phyloP scores from a whole-genome alignment of 2,329 filamentous ascomycete species.

The Didymella arachidicola region DNA sequence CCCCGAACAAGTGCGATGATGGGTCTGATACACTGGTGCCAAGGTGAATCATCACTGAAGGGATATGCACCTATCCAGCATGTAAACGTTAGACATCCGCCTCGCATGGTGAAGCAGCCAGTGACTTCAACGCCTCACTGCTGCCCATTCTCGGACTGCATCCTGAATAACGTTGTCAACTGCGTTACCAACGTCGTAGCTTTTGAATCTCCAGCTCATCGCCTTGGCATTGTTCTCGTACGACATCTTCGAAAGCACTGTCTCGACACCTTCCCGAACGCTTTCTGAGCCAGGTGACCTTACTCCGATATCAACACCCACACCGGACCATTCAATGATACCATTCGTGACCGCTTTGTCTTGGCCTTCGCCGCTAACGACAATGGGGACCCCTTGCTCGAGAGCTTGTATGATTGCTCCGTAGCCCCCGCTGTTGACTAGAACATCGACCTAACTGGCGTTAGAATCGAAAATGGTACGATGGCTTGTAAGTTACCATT shows the following conservation, averaged over 20 bases:
- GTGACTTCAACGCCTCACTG: too few relatives aligned
- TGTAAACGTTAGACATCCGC: too few relatives aligned
- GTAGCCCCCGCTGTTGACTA: conserved; percentile 5
- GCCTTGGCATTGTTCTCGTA: not conserved
- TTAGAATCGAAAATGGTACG: not conserved
- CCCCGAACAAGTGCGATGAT: too few relatives aligned
- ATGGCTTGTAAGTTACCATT: not conserved
- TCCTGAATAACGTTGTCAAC: not conserved
- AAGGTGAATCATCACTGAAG: too few relatives aligned
- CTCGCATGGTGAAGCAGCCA: too few relatives aligned
- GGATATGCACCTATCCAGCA: too few relatives aligned
- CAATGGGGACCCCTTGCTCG: not conserved
- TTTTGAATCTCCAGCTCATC: not conserved
- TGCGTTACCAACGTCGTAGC: not conserved
- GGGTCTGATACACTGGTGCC: too few relatives aligned
- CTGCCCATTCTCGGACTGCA: too few relatives aligned
- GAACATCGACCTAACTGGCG: not conserved
- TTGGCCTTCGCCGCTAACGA: conserved; percentile 3
- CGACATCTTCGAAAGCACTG: not conserved
- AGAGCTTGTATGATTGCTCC: conserved; percentile 2
- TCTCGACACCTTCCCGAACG: not conserved
- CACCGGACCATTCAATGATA: conserved; percentile 1
- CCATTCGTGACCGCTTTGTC: conserved; percentile 2
- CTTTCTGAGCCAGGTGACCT: not conserved
- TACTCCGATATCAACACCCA: not conserved